Base-by-base conservation (phyloP, 75 land plant genomes). In the Sequoiadendron giganteum region DNA sequence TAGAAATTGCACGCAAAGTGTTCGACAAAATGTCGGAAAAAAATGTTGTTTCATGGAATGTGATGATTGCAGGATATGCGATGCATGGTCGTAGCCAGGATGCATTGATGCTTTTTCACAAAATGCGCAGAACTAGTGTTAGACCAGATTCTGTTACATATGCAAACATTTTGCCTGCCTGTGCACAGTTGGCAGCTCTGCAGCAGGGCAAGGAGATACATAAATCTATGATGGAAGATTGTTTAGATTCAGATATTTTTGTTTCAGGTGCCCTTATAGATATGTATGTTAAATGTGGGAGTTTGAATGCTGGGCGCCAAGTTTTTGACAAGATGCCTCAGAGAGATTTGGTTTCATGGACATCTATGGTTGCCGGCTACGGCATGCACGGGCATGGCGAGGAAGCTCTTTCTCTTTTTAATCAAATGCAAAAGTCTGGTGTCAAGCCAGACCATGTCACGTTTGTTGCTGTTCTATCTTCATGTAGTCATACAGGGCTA, bases 51-150 rank as follows among this genome's bases (percentile, higher is more conserved):
- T 88, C 90, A 28, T 90, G 90, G 90, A 90, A 81, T 48, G 49
- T 90, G 47, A 55, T 90, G 83, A 90, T 90, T 61, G 86, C 86
- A 81, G 90, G 90, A 13, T 89, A 89, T 89, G 90, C 90, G 36
- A 58, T 13, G 70, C 70, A 89, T 47, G 87, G 90, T n/a, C 47
- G 6, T 77, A 42, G 82, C 56, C 40, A 79, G n/a, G 70, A 89
- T 56, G 89, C 90, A 58, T 40, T 88, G 25, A 42, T 88, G 11
- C 40, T 76, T 34, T 87, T 78, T 55, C 61, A 78, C 28, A 25
- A 89, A 58, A 89, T 89, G 90, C 90, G 80, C 49, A 82, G 43
- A 55, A 21, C 15, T n/a, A 40, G 89, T 55, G 28, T 77, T 40
- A 75, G 39, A 45, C 90, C 90, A 38, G 83, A 88, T 82, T 79